These are phyloP conservation scores for Gymnopilus junonius DNA, from an alignment of 768 basidiomycete genomes.

Conservation along the genomic window DNA sequence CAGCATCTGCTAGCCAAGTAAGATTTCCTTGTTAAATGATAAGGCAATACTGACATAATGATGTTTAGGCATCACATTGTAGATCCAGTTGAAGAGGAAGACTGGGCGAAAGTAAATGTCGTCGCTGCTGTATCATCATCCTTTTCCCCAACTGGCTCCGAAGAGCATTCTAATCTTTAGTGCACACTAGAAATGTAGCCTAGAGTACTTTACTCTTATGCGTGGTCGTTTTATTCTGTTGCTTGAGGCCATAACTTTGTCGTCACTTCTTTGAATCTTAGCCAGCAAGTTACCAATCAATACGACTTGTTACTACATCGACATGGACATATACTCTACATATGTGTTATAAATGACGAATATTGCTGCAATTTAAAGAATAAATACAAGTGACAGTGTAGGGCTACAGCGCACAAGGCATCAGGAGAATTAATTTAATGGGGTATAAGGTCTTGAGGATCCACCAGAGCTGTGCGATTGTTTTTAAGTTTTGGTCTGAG, in stretches of 20 bases:
- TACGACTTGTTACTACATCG: background rate
- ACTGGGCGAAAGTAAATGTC: conserved; percentile 21
- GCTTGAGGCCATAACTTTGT: too few relatives aligned
- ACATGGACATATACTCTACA: too few relatives aligned
- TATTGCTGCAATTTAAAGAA: background rate
- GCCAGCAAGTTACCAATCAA: background rate
- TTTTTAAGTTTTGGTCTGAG: conserved; percentile 37
- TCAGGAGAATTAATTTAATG: conserved; percentile 11
- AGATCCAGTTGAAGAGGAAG: conserved; percentile 16
- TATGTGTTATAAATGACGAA: background rate
- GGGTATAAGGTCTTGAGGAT: conserved; percentile 32
- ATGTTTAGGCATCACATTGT: conserved; percentile 19
- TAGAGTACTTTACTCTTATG: too few relatives aligned
- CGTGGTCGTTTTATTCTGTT: too few relatives aligned
- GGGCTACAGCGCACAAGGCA: background rate
- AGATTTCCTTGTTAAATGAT: background rate
- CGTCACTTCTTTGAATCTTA: background rate
- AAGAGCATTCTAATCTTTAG: background rate
- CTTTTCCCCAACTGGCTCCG: background rate
- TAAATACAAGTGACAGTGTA: background rate
- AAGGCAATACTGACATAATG: background rate
- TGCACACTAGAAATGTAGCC: background rate
- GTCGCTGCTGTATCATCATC: conserved; percentile 9
- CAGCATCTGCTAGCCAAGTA: conserved; percentile 22
- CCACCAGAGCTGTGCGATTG: conserved; percentile 23